phyloP scores from a whole-genome alignment of 192 early-diverging fungal genomes.

The Ambispora gerdemannii region DNA sequence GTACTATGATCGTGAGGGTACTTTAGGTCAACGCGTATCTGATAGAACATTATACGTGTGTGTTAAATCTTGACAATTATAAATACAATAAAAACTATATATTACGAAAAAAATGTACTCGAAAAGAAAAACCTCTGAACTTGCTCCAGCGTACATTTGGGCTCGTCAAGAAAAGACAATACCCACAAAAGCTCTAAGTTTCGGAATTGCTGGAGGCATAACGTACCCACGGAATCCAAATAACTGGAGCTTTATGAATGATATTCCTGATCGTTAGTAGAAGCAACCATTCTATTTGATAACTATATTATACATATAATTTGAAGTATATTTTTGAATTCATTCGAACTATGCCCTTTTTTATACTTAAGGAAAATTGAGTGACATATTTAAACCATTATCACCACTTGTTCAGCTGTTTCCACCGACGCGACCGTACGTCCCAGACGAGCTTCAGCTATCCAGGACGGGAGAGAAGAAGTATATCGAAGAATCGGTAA shows the following conservation, averaged over 20 bases:
- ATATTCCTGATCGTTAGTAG: neutral
- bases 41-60: too few relatives aligned
- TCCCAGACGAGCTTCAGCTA: neutral
- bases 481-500: conserved; percentile 2
- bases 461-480: neutral
- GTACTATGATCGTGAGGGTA: too few relatives aligned
- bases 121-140: too few relatives aligned
- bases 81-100: too few relatives aligned
- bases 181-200: neutral
- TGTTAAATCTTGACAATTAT: too few relatives aligned
- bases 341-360: neutral
- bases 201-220: neutral
- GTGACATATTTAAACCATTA: neutral
- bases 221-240: neutral
- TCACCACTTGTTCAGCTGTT: conserved; percentile 12
- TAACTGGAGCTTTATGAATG: neutral
- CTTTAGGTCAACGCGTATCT: too few relatives aligned
- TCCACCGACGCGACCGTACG: conserved; percentile 22
- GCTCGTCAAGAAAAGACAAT: neutral
- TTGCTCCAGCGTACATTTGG: neutral
- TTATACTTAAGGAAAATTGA: neutral
- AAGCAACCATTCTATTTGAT: too few relatives aligned
- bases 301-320: neutral
- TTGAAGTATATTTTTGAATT: neutral
- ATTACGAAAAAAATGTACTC: too few relatives aligned